Base-by-base conservation (phyloP, 257 asterid genomes). In the Scutellaria galericulata region DNA sequence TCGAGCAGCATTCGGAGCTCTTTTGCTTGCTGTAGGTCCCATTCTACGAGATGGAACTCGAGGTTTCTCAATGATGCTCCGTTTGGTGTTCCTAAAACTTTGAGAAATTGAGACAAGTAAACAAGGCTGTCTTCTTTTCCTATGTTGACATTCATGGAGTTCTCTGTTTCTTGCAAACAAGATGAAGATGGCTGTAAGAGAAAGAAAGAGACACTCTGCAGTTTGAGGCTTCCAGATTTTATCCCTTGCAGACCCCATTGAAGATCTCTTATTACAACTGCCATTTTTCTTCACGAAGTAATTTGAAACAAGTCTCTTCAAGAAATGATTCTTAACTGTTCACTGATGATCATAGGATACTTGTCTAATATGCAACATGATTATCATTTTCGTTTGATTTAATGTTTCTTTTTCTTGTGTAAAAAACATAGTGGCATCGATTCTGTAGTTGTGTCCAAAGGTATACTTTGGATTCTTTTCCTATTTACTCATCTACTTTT, bases 11-110 rank as follows among this genome's bases (percentile, higher is more conserved):
- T 10, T 2, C 76, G 72, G 48, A 87, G 87, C 35, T 82, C 69
- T 48, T 71, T 78, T 10, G 81, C 61, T 51, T 75, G 88, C 66
- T 81, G 84, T 2, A 67, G 7, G 57, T 86, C 86, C 98, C 98
- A 92, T 59, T 88, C 83, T 0, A 83, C 85, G 5, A 64, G 77
- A 64, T 88, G 90, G 86, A 92, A 92, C 74, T 86, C 96, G 47
- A 90, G 7, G 76, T 86, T 80, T 67, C 64, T 81, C 65, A 92
- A 52, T 7, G 84, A 75, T 1, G 77, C 56, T 31, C 37, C 37
- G 15, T 65, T 6, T 0, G 83, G 47, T 7, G 80, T 71, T 55
- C 70, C 74, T 56, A 90, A 52, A 41, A 69, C 76, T 40, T 70
- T 7, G 81, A 92, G 91, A 45, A 92, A 59, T 6, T 72, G 83